Evolutionary conservation across 208 protist genomes (phyloP), one percentile per base, ranked within the genome.

Genomic region (Angomonas ambiguus): DNA sequence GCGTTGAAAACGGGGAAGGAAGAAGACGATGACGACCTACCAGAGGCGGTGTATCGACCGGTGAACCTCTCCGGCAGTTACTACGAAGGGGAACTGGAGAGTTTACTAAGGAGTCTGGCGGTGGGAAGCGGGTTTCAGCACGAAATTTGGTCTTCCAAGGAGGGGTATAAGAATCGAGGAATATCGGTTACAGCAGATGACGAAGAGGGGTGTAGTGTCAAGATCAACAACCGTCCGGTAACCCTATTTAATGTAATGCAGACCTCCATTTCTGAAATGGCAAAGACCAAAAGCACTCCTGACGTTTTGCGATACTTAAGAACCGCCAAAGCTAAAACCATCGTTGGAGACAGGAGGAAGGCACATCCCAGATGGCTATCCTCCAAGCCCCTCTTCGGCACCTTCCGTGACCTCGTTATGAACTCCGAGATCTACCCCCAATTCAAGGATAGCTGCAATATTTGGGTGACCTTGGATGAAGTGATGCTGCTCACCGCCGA

Each of bases 161-260:
- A 6, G 0, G 42, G 73, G 30, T 79, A 80, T 30, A 59, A 62
- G 20, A 34, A 53, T 2, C 27, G 42, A 8, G 75, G 71, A 1
- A 51, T 72, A 18, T 24, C 22, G 4, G 62, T 88, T 1, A 56
- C 4, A 6, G 76, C 58, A 51, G 35, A n/a, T 16, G 68, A 65
- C 6, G 69, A 64, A 24, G 65, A 64, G 0, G 81, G 73, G 1
- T 66, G 62, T 4, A 16, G 58, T 13, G 60, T 88, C 42, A 13
- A 42, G n/a, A 63, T 67, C 30, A 2, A 30, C 28, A 59, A 32
- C 6, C 10, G 4, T 1, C 62, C 30, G 11, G 35, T 82, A n/a
- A 30, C 13, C 1, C 20, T 91, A 13, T 91, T 76, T 64, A 91
- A 91, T 68, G 49, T 91, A 11, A 74, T 80, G 65, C 85, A 91